Conservation (phyloP, 805 yeast genomes). For the Sugiyamaella floridensis region DNA sequence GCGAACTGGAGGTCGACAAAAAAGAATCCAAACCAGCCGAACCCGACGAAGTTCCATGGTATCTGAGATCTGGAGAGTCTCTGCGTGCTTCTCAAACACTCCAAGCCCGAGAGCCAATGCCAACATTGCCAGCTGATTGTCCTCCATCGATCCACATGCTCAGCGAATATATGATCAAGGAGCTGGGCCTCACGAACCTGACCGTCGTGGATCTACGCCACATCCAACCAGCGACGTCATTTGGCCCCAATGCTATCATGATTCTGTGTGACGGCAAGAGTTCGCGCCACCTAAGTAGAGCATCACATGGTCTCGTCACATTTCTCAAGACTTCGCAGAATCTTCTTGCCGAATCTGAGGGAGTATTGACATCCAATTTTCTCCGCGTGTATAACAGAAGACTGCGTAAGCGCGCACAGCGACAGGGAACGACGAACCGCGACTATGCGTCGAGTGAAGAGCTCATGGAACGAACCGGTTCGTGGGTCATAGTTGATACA, state of each 20-base stretch:
- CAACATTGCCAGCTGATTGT: conserved; percentile 51
- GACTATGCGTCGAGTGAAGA: conserved; percentile 35
- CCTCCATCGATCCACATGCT: conserved; percentile 48
- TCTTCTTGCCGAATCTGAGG: conserved; percentile 55
- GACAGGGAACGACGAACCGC: conserved; percentile 46
- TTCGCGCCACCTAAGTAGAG: conserved; percentile 65
- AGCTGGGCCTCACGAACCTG: conserved; percentile 61
- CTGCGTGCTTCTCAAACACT: conserved; percentile 6
- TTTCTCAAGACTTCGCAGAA: conserved; percentile 49
- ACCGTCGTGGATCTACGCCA: conserved; percentile 55
- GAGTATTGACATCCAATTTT: conserved; percentile 54
- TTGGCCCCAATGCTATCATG: conserved; percentile 41
- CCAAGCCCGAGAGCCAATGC: conserved; percentile 32
- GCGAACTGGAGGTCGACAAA: neutral
- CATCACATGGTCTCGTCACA: conserved; percentile 52
- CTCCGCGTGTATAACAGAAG: conserved; percentile 47
- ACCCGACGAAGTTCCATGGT: conserved; percentile 15
- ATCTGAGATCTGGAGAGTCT: conserved; percentile 16
- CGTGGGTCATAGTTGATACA: conserved; percentile 81
- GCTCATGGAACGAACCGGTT: conserved; percentile 38
- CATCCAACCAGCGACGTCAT: conserved; percentile 32
- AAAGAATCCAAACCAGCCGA: neutral
- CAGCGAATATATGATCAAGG: conserved; percentile 42
- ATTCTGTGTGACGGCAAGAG: conserved; percentile 72
- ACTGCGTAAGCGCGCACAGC: conserved; percentile 44